Base-by-base conservation (phyloP, 345 rosid genomes). In the Euphorbia lathyris region DNA sequence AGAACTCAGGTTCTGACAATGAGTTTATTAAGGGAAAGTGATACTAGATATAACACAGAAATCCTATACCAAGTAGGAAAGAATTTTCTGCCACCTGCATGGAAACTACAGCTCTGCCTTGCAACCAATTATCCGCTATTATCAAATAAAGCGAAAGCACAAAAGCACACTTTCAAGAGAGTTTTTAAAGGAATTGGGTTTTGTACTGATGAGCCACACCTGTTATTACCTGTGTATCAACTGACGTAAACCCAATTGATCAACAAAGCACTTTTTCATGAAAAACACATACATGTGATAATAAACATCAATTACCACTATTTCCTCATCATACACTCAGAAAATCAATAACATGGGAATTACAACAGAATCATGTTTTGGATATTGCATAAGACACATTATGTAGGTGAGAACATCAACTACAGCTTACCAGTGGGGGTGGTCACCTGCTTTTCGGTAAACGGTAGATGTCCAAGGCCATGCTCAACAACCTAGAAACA, bases 401-500 rank as follows among this genome's bases (percentile, higher is more conserved):
- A 58, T 25, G 16, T 47, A 47, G 30, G 58, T 55, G 16, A 55
- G 9, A 19, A 25, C 56, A 47, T 38, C n/a, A 52, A 70, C 72
- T 30, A 51, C 38, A 72, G 76, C 92, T 72, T 81, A 94, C 99
- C 99, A 5, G 97, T 95, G 65, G 99, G 99, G 63, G 99, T 95
- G 64, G 85, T 76, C 79, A 95, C 97, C 81, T 91, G 99, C 85
- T 84, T 95, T 82, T 95, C 99, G 0, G 99, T 95, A 72, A 95
- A 95, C 9, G 99, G 97, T 45, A 95, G 86, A 83, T 95, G 99
- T 61, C 99, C 99, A 48, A 91, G 84, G 73, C 99, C 99, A 85
- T 95, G 97, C 68, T 95, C 97, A 50, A 95, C 99, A 72, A 95
- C 97, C 99, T 95, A 76, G 72, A 23, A 79, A 72, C 73, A 58